These are phyloP conservation scores for Cladophialophora chaetospira DNA, from an alignment of 2,329 filamentous ascomycete species.

Conservation along the genomic window DNA sequence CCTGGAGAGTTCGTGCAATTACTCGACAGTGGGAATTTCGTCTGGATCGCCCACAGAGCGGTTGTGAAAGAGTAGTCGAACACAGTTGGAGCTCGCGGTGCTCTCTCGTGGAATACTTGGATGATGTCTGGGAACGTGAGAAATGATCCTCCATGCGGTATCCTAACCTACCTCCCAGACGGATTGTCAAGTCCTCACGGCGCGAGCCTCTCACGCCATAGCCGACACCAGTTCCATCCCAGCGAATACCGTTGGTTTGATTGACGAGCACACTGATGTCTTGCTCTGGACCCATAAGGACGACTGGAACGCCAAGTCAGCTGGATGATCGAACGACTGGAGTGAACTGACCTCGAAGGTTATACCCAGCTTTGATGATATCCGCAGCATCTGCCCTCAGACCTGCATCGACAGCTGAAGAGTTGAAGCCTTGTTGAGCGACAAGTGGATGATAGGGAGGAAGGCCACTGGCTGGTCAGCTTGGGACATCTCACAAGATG, in stretches of 20 bases:
- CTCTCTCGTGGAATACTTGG: slow-evolving; percentile 12
- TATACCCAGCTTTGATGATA: slow-evolving; percentile 20
- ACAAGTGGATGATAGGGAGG: slow-evolving; percentile 22
- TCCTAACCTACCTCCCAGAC: slow-evolving; percentile 10
- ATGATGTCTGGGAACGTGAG: slow-evolving; percentile 12
- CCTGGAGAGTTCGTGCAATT: slow-evolving; percentile 18
- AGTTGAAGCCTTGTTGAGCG: slow-evolving; percentile 15
- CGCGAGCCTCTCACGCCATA: slow-evolving; percentile 17
- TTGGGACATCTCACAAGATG: not conserved
- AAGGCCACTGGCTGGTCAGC: slow-evolving; percentile 12
- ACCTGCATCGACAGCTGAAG: slow-evolving; percentile 3
- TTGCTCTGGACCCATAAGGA: slow-evolving; percentile 19
- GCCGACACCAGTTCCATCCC: slow-evolving; percentile 20
- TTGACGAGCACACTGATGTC: slow-evolving; percentile 1
- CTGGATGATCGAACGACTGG: not conserved
- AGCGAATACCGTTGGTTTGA: slow-evolving; percentile 12
- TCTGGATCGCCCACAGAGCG: slow-evolving; percentile 16
- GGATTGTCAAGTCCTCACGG: slow-evolving; percentile 9
- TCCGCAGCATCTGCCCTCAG: slow-evolving; percentile 11
- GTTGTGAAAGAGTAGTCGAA: slow-evolving; percentile 13
- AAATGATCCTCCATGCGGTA: not conserved
- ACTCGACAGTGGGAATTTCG: slow-evolving; percentile 13
- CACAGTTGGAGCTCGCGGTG: slow-evolving; percentile 4
- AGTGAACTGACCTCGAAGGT: slow-evolving; percentile 11
- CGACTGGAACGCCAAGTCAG: slow-evolving; percentile 1